A percentile compares a stretch with the other conserved stretches of the same genome.
Evolutionary conservation across 2,329 filamentous ascomycete species (phyloP).

Genomic region (Cryphonectria naterciae): DNA sequence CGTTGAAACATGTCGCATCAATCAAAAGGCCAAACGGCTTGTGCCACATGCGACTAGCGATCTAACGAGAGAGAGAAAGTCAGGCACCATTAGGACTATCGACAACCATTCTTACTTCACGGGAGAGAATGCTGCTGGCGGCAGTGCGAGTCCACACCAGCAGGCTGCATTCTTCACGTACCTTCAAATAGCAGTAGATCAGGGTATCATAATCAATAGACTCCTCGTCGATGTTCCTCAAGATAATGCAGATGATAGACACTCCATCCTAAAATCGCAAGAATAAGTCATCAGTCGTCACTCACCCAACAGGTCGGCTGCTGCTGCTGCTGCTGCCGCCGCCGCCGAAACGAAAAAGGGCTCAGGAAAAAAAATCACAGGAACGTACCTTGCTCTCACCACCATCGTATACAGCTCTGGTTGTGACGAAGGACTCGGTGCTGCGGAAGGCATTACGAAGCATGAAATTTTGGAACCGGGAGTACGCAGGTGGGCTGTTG

Average conservation of each 20-base stretch:
- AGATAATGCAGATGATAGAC: slow-evolving; percentile 70
- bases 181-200: slow-evolving; percentile 70
- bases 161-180: slow-evolving; percentile 36
- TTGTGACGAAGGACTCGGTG: slow-evolving; percentile 66
- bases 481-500: slow-evolving; percentile 67
- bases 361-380: neutral
- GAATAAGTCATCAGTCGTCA: no score
- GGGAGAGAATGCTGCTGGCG: neutral
- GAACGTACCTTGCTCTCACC: slow-evolving; percentile 65
- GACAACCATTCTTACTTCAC: neutral
- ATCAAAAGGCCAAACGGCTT: slow-evolving; percentile 69
- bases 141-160: neutral
- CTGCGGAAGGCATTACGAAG: slow-evolving; percentile 68
- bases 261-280: slow-evolving; percentile 59
- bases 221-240: slow-evolving; percentile 69
- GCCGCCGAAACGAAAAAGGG: neutral
- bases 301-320: neutral
- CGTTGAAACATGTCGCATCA: slow-evolving; percentile 71
- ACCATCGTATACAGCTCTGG: slow-evolving; percentile 70
- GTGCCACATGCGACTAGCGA: slow-evolving; percentile 72
- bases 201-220: slow-evolving; percentile 68
- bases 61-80: slow-evolving; percentile 43
- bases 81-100: neutral
- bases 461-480: slow-evolving; percentile 74
- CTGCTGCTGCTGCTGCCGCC: neutral